Percentiles rank a stretch among this genome's conserved stretches.
phyloP scores from a whole-genome alignment of 1,139 yeast genomes.

The Protomyces inundatus region DNA sequence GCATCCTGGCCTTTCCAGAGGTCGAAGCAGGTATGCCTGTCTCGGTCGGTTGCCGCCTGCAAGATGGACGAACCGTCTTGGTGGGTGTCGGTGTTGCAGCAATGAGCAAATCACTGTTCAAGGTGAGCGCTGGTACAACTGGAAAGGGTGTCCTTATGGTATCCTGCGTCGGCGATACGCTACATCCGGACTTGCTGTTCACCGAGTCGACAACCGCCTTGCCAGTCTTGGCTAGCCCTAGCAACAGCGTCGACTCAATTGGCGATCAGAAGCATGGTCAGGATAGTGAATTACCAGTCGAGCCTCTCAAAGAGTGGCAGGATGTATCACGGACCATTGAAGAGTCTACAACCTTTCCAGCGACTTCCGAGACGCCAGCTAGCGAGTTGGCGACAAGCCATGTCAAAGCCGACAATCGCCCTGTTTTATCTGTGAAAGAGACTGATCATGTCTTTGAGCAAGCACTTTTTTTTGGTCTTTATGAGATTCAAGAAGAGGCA shows the following conservation, averaged over 20 bases:
- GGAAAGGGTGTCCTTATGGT: constrained; percentile 15
- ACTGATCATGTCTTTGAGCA: constrained; percentile 9
- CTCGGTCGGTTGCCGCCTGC: background rate
- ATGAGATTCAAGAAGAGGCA: background rate
- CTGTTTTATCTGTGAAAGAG: background rate
- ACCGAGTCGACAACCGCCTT: background rate
- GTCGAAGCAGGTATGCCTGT: constrained; percentile 15
- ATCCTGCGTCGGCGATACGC: constrained; percentile 11
- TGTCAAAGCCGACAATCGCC: background rate
- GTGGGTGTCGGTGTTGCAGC: constrained; percentile 16
- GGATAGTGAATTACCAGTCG: background rate
- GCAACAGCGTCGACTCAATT: background rate
- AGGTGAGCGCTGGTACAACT: background rate
- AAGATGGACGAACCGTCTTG: background rate
- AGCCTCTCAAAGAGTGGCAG: background rate
- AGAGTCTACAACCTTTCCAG: too few species aligned
- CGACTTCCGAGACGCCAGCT: background rate
- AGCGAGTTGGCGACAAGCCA: background rate
- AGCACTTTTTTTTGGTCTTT: constrained; percentile 15
- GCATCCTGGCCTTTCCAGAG: constrained; percentile 8
- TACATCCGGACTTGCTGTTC: background rate
- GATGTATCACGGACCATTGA: background rate
- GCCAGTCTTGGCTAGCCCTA: background rate
- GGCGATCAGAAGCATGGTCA: too few species aligned
- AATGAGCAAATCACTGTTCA: background rate